phyloP scores from a whole-genome alignment of 1,284 basidiomycete genomes.

The Ceratobasidium sp. region DNA sequence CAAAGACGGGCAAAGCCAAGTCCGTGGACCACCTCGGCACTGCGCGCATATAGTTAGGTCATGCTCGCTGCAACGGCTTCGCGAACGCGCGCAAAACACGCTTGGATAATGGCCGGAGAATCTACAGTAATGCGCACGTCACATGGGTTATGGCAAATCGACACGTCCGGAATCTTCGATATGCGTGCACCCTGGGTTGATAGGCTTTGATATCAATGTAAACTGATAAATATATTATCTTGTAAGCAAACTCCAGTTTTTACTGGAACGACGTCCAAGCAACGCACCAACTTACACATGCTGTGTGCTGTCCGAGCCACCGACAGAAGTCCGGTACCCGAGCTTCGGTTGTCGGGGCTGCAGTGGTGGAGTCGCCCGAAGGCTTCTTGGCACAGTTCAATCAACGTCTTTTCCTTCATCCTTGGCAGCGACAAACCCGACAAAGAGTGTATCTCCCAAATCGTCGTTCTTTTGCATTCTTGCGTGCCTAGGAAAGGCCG shows the following conservation, averaged over 20 bases:
- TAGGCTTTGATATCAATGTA: background rate
- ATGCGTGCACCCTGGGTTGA: background rate
- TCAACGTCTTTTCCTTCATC: background rate
- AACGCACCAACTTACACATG: background rate
- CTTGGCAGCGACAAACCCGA: background rate
- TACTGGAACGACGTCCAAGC: background rate
- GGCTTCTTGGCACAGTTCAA: background rate
- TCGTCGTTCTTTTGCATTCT: background rate
- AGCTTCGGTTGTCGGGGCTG: background rate
- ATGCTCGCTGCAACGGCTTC: background rate
- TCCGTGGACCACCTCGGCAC: background rate
- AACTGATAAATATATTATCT: background rate
- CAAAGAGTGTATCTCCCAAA: background rate
- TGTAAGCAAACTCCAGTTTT: background rate
- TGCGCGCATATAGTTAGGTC: slow-evolving; percentile 11
- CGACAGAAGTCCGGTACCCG: slow-evolving; percentile 34
- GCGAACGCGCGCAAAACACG: background rate
- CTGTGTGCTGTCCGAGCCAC: background rate
- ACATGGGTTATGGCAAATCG: background rate
- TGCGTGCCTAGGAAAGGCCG: slow-evolving; percentile 12
- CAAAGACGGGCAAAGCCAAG: no score
- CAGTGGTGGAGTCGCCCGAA: background rate
- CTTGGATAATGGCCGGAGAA: background rate
- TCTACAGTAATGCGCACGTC: background rate
- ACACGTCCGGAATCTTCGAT: background rate